Evolutionary conservation across 208 protist species (phyloP).

Genomic region (Leptomonas seymouri): DNA sequence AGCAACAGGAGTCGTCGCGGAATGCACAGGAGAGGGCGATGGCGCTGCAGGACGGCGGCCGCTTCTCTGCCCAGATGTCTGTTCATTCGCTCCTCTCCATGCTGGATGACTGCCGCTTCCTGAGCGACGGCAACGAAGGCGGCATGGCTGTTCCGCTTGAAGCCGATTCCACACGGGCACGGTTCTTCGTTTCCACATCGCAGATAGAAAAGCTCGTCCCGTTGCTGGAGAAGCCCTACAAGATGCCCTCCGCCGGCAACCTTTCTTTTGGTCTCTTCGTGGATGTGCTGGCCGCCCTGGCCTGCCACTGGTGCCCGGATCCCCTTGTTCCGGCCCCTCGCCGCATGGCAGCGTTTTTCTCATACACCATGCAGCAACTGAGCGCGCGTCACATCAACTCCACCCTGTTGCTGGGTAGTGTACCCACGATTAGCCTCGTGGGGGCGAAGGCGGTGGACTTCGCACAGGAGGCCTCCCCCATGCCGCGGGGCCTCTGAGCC

Average conservation of each 20-base stretch:
- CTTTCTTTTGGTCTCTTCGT: constrained; percentile 80
- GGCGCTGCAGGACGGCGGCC: constrained; percentile 59
- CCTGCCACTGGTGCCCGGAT: constrained; percentile 82
- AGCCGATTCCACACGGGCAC: constrained; percentile 19
- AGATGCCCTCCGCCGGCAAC: constrained; percentile 35
- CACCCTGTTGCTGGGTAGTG: constrained; percentile 67
- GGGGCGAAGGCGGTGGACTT: constrained; percentile 57
- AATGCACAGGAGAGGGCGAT: constrained; percentile 41
- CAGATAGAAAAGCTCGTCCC: constrained; percentile 46
- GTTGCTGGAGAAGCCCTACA: constrained; percentile 21
- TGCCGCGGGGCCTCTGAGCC: neutral
- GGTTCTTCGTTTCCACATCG: constrained; percentile 44
- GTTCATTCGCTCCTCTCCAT: constrained; percentile 52
- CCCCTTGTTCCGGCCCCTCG: constrained; percentile 65
- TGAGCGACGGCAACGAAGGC: constrained; percentile 33
- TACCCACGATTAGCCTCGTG: constrained; percentile 54
- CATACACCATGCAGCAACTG: constrained; percentile 60
- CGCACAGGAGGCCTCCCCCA: constrained; percentile 17
- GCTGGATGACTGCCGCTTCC: constrained; percentile 75
- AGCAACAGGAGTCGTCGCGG: constrained; percentile 58
- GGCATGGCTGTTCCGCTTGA: neutral
- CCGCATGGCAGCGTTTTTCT: constrained; percentile 76
- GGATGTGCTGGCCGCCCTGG: constrained; percentile 53
- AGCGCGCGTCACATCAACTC: constrained; percentile 46
- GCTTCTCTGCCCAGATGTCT: constrained; percentile 63